Evolutionary conservation across 2,329 filamentous ascomycete species (phyloP), one percentile per base, ranked within the genome.

Genomic region (Neurospora crassa): DNA sequence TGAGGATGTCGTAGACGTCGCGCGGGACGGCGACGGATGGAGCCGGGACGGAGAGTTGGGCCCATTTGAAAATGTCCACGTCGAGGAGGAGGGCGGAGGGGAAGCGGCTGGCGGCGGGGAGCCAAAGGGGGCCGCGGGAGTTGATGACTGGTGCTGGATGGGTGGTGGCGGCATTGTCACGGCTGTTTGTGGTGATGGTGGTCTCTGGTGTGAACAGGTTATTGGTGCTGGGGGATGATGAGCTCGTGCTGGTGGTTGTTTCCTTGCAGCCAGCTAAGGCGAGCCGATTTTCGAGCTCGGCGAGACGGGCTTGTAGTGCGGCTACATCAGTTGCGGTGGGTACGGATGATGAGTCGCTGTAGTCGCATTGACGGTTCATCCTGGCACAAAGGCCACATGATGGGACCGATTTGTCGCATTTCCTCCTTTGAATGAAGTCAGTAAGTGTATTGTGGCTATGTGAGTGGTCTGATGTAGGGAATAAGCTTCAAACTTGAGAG

Each of bases 341-440:
- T 11, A 78, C 72, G 11, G 79, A 78, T 20, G 76, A 72, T 18
- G 76, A 72, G 59, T 83, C 80, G 73, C 70, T 72, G 72, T 83
- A 84, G 73, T 84, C 82, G 76, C 82, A 84, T 29, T 73, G 71
- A 14, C 82, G 78, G 42, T 78, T 78, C 79, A 83, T 81, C 12
- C 83, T 79, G 24, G 75, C 74, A 76, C 85, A 87, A 4, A 86
- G 79, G 2, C 80, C 78, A 75, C 85, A 87, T 18, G 78, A 76
- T 16, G 85, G 85, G 1, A 87, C 74, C 5, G 74, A 75, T 77
- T 87, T 87, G 80, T 85, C 82, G 75, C 85, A 87, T 79, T 82
- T 84, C 63, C 85, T 79, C 78, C 69, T 70, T 42, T 20, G 40
- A 29, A 63, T 63, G 24, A 63, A 63, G 29, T 63, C 20, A 63